phyloP scores from a whole-genome alignment of 305 asterid genomes.

The Fraxinus sp. region DNA sequence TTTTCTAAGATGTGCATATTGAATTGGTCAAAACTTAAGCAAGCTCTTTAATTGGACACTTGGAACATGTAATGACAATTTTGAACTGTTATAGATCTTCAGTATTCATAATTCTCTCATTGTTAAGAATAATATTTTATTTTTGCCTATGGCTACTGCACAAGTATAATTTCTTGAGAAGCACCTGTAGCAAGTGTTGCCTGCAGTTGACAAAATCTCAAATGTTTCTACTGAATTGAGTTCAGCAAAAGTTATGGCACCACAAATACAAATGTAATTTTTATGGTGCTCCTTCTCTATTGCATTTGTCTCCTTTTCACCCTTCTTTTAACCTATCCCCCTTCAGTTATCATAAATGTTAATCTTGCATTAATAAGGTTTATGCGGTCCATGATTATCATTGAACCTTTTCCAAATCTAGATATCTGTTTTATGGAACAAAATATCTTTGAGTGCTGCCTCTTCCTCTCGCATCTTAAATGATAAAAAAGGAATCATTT shows the following conservation, averaged over 20 bases:
- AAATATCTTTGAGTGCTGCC: slow-evolving; percentile 3
- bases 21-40: neutral
- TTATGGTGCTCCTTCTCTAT: neutral
- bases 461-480: neutral
- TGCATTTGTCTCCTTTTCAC: neutral
- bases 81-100: neutral
- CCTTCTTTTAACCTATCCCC: neutral
- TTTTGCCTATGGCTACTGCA: neutral
- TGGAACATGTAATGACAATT: neutral
- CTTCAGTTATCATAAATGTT: neutral
- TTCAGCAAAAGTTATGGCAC: neutral
- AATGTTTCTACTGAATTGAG: neutral
- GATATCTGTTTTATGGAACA: neutral
- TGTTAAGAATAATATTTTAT: neutral
- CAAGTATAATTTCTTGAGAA: slow-evolving; percentile 1
- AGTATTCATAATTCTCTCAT: neutral
- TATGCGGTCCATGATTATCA: slow-evolving; percentile 10
- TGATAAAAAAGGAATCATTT: neutral
- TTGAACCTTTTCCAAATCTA: neutral
- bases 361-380: neutral
- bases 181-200: neutral
- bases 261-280: neutral
- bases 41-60: slow-evolving; percentile 3
- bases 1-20: neutral
- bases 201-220: neutral